Conservation (phyloP, 331 rosid species). For the Stylosanthes scabra region DNA sequence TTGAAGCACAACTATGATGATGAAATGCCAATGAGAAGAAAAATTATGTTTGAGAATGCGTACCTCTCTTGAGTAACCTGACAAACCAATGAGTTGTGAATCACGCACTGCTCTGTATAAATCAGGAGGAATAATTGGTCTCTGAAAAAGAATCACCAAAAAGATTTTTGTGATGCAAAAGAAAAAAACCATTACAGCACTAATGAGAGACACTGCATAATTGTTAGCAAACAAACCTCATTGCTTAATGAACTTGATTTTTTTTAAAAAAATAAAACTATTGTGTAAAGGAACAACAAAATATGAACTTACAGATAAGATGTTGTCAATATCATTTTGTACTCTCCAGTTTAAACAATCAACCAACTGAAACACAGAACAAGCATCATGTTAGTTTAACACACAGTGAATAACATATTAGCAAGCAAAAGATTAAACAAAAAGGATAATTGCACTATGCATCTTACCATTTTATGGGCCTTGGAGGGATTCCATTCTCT, state of each 20-base stretch:
- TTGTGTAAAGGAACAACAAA: neutral
- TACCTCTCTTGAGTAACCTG: slow-evolving; percentile 96
- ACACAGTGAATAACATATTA: slow-evolving; percentile 12
- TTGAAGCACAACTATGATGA: neutral
- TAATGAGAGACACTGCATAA: slow-evolving; percentile 5
- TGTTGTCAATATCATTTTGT: slow-evolving; percentile 84
- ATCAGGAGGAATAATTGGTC: slow-evolving; percentile 80
- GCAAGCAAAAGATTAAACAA: slow-evolving; percentile 24
- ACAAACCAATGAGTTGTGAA: slow-evolving; percentile 86
- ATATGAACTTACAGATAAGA: slow-evolving; percentile 72
- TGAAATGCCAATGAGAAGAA: slow-evolving; percentile 20
- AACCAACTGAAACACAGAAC: slow-evolving; percentile 67
- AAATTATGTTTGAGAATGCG: slow-evolving; percentile 42
- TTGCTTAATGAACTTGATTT: no score
- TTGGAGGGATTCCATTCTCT: slow-evolving; percentile 81
- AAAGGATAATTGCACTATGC: slow-evolving; percentile 7
- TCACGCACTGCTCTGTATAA: slow-evolving; percentile 84
- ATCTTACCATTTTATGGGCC: slow-evolving; percentile 84
- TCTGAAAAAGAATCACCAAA: slow-evolving; percentile 62
- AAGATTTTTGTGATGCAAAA: neutral
- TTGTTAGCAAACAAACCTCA: neutral
- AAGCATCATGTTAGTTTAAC: slow-evolving; percentile 2
- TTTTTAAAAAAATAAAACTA: neutral
- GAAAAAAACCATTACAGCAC: slow-evolving; percentile 6
- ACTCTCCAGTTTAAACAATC: slow-evolving; percentile 93